Evolutionary conservation across 2,329 filamentous ascomycete species (phyloP).

Genomic region (Aspergillus sp.): DNA sequence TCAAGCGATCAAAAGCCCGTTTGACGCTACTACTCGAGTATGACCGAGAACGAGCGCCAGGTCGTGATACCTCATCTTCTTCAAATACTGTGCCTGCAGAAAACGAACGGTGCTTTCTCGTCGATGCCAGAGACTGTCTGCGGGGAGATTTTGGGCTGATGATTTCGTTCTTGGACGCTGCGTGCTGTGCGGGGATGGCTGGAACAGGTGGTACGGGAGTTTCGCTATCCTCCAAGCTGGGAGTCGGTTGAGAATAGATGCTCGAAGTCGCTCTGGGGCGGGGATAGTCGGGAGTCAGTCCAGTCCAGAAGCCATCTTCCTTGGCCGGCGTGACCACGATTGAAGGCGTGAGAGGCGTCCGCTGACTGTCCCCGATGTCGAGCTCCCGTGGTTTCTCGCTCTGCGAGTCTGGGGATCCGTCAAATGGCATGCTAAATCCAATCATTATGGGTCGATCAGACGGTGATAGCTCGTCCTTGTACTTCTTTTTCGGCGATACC

Average conservation of each 20-base stretch:
- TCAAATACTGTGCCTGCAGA: conserved; percentile 41
- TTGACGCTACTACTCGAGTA: conserved; percentile 31
- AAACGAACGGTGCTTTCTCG: conserved; percentile 29
- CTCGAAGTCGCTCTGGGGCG: conserved; percentile 41
- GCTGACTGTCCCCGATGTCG: conserved; percentile 29
- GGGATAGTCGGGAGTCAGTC: conserved; percentile 22
- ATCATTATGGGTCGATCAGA: conserved; percentile 48
- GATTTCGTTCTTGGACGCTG: conserved; percentile 14
- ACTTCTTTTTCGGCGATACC: conserved; percentile 24
- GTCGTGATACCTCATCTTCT: conserved; percentile 24
- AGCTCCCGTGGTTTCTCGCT: conserved; percentile 22
- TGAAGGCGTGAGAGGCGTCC: conserved; percentile 44
- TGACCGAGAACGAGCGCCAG: conserved; percentile 17
- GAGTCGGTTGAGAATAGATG: conserved; percentile 44
- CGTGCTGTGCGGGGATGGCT: conserved; percentile 37
- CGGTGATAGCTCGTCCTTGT: conserved; percentile 40
- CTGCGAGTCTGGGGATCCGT: conserved; percentile 26
- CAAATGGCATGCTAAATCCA: conserved; percentile 42
- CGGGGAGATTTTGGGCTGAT: conserved; percentile 12
- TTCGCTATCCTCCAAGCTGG: conserved; percentile 24
- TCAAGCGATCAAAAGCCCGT: conserved; percentile 30
- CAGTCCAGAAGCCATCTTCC: conserved; percentile 39
- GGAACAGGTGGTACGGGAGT: conserved; percentile 41
- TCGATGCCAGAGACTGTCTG: conserved; percentile 17
- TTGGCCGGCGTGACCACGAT: conserved; percentile 48